Base-by-base conservation (phyloP, 345 rosid species). In the Ricinus communis region DNA sequence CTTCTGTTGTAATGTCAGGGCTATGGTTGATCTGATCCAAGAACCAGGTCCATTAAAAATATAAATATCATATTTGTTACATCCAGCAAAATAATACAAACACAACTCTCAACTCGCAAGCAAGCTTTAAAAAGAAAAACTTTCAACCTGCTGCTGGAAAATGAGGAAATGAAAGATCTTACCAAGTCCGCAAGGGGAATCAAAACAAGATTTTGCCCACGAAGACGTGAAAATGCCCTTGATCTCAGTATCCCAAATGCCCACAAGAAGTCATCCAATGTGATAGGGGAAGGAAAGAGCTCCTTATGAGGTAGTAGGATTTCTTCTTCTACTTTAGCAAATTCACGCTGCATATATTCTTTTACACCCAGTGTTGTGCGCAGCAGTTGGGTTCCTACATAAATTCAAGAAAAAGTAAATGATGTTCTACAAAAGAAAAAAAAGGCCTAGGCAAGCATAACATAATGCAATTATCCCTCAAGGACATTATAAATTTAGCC, bases 131-230 rank as follows among this genome's bases (percentile, higher is more conserved):
- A 40, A 16, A 9, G 12, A 28, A 19, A 21, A 16, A 52, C 19
- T 53, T 25, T 7, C 41, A 4, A 40, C 43, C 60, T 61, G 68
- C 74, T 22, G 24, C 49, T 8, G 40, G 62, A 63, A 71, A 28
- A 62, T 67, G 66, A 54, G 38, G 51, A 58, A 63, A 28, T 14
- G 9, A 61, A 68, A 52, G 21, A 40, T 33, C 83, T 65, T 85
- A 88, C 98, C 95, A 94, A 71, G 75, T 94, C 98, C 13, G 93
- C 98, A 49, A 94, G 87, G 72, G 96, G 98, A 72, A 91, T 76
- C 83, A 94, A 76, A 75, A 90, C 91, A 64, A 94, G 96, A 76
- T 90, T 82, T 81, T 91, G 90, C 68, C 92, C 98, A 52, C 90
- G 93, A 59, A 91, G 93, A 43, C 89, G 88, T 27, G 98, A 87